Evolutionary conservation across 805 yeast genomes (phyloP), one percentile per base, ranked within the genome.

Genomic region (Candida glaebosa): DNA sequence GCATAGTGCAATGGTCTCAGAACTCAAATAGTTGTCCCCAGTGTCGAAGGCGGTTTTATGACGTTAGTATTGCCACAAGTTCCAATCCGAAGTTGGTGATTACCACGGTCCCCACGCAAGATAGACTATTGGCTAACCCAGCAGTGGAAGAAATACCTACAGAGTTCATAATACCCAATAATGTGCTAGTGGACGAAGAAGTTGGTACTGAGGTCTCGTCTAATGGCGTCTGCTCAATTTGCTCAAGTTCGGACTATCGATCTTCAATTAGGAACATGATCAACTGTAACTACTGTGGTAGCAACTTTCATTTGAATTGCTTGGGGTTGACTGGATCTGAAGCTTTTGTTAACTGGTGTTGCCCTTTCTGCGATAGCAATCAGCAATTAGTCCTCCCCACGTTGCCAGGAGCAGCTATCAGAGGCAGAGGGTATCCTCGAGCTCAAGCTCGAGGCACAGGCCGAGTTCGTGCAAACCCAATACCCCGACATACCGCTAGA

Each of bases 11-110:
- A 20, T 84, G 90, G 90, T 58, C 75, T 16, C 57, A 65, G 30
- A 68, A 75, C 31, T 76, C 83, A 18, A 78, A 76, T 53, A 67
- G 73, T 40, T 80, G 86, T 52, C 87, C 87, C 2, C 74, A 80
- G 4, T 81, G 87, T 51, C 73, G 87, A 16, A 51, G 67, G 22
- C 61, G 63, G 34, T 79, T 69, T 51, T 56, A 69, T 36, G 45
- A 58, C 18, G 59, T 76, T 19, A 65, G 67, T 38, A 43, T 64
- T 3, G 50, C 61, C 18, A 54, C 54, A n/a, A 39, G 46, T 4
- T 33, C 42, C 2, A 51, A 31, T 6, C 50, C 53, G 8, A 31
- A 35, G 4, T 25, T 16, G 9, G 41, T 47, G 3, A n/a, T 42
- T 8, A 24, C 31, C 5, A 34, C 49, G 6, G 35, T 61, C 8